Evolutionary conservation across 192 early-diverging fungal species (phyloP).

Genomic region (Coemansia sp.): DNA sequence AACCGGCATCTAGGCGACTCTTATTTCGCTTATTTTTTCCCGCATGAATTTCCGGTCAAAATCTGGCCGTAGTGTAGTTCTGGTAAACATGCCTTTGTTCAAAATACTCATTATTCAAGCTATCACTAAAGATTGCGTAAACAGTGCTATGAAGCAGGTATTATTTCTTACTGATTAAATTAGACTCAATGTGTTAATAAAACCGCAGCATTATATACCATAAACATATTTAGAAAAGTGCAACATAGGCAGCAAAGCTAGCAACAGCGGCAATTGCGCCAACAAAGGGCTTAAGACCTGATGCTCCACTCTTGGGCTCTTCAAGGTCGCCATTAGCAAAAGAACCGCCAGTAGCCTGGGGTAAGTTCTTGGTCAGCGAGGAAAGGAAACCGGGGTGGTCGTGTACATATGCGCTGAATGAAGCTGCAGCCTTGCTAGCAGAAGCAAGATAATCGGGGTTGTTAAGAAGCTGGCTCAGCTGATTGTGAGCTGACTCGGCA

Average conservation of each 20-base stretch:
- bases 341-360: neutral
- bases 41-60: too few species aligned
- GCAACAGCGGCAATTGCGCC: neutral
- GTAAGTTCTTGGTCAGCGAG: neutral
- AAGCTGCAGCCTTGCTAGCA: conserved; percentile 1
- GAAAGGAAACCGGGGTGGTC: conserved; percentile 3
- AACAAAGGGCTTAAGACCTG: neutral
- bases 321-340: too few species aligned
- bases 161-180: too few species aligned
- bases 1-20: too few species aligned
- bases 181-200: too few species aligned
- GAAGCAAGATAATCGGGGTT: conserved; percentile 1
- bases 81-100: too few species aligned
- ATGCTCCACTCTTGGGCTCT: neutral
- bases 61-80: too few species aligned
- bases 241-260: neutral
- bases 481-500: neutral
- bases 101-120: too few species aligned
- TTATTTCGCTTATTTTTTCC: too few species aligned
- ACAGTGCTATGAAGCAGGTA: neutral
- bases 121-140: too few species aligned
- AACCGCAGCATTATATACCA: neutral
- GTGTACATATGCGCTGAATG: neutral
- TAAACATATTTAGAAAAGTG: neutral
- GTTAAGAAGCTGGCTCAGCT: neutral